Percentiles rank a stretch among this genome's conserved stretches.
Conservation (phyloP, 441 rosid genomes). For the Populus tomentosa region DNA sequence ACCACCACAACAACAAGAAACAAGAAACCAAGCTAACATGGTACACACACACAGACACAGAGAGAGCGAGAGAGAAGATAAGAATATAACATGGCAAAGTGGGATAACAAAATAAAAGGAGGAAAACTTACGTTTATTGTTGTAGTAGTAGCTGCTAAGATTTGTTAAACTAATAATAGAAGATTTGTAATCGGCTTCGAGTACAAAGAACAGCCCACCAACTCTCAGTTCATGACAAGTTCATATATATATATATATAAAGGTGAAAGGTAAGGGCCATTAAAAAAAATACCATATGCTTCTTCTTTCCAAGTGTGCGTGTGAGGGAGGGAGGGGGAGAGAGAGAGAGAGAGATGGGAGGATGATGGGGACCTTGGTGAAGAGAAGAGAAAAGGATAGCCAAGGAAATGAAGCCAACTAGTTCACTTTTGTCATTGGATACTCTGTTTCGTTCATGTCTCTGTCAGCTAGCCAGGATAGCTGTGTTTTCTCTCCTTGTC, state of each 20-base stretch:
- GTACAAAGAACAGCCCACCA: constrained; percentile 38
- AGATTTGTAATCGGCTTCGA: constrained; percentile 40
- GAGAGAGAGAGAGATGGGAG: not conserved
- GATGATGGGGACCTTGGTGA: not conserved
- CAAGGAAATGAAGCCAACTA: constrained; percentile 5
- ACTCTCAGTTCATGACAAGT: constrained; percentile 29
- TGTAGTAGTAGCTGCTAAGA: constrained; percentile 4
- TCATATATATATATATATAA: not conserved
- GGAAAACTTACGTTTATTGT: constrained; percentile 39
- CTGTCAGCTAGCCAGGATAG: constrained; percentile 2
- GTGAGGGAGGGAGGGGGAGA: not conserved
- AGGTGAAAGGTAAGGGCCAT: not conserved
- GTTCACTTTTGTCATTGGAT: constrained; percentile 32
- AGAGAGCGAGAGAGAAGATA: not conserved
- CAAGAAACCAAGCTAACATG: not conserved
- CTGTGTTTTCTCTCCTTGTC: not conserved
- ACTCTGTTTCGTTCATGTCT: constrained; percentile 28
- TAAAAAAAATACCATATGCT: not conserved
- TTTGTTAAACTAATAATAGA: not conserved
- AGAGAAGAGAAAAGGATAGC: constrained; percentile 15
- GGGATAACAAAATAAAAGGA: constrained; percentile 16
- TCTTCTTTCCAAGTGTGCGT: not conserved
- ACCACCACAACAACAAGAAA: not conserved
- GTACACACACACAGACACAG: not conserved
- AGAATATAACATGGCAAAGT: not conserved